Percentiles rank a stretch among this genome's conserved stretches.
Evolutionary conservation across 176 grass and related monocot genomes (phyloP).

Genomic region (Juncus inflexus): DNA sequence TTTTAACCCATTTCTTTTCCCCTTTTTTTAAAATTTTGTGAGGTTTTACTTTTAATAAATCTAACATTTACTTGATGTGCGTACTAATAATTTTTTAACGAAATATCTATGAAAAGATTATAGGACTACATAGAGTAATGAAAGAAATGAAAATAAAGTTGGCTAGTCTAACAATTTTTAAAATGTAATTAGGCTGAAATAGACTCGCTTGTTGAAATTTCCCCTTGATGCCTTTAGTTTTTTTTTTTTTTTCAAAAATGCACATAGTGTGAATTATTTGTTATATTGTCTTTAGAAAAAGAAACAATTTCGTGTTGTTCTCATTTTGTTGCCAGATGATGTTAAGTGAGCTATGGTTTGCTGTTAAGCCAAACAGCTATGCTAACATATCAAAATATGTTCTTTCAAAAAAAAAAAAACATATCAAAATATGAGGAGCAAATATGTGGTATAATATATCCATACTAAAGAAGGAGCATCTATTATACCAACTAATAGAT

Average conservation of each 20-base stretch:
- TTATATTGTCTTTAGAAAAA: not conserved
- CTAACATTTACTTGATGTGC: not conserved
- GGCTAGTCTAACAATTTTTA: not conserved
- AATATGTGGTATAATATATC: no score
- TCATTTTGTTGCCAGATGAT: no score
- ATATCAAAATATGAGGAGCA: no score
- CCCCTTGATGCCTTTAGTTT: not conserved
- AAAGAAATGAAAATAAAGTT: conserved; percentile 10
- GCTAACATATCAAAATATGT: no score
- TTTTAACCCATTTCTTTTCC: not conserved
- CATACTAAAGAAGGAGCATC: no score
- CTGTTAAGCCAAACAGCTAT: no score
- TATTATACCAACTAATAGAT: no score
- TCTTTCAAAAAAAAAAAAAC: no score
- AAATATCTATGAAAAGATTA: no score
- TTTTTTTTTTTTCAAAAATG: conserved; percentile 1
- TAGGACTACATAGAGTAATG: not conserved
- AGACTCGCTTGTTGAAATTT: not conserved
- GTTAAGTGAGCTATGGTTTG: no score
- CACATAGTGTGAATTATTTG: not conserved
- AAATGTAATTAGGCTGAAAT: not conserved
- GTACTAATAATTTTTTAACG: no score
- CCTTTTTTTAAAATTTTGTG: no score
- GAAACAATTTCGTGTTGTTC: not conserved
- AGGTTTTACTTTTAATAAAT: not conserved